These are phyloP conservation scores for Magnolia changhungtana DNA, from an alignment of 164 flowering plant species.

Conservation along the genomic window DNA sequence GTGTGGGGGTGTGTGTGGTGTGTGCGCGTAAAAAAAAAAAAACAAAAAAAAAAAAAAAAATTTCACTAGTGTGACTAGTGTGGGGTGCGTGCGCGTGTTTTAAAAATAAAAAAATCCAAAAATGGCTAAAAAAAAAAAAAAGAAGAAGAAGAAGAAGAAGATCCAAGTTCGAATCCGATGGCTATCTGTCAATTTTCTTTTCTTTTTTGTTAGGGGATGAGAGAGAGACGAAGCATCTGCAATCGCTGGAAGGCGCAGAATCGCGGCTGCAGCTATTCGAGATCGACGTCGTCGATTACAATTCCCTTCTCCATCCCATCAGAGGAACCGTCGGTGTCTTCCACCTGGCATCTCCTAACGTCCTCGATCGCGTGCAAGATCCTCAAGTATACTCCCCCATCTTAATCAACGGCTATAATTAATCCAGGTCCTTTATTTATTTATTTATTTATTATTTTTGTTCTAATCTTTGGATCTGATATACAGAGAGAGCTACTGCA, in stretches of 20 bases:
- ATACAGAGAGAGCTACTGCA: conserved; percentile 56
- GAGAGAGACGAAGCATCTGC: conserved; percentile 62
- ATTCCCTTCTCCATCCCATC: conserved; percentile 62
- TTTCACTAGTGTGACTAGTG: too few relatives aligned
- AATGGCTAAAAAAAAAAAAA: too few relatives aligned
- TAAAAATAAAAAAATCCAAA: too few relatives aligned
- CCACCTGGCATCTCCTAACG: conserved; percentile 90
- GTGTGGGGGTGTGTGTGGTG: too few relatives aligned
- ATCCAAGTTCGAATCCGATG: not conserved
- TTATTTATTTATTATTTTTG: not conserved
- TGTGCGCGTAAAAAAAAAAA: too few relatives aligned
- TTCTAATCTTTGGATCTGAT: not conserved
- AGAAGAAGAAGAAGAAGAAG: too few relatives aligned
- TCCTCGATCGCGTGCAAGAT: conserved; percentile 60
- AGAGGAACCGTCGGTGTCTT: conserved; percentile 66
- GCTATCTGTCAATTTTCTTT: too few relatives aligned
- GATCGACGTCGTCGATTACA: conserved; percentile 75
- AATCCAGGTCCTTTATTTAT: not conserved
- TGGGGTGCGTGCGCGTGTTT: too few relatives aligned
- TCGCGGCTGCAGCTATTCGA: conserved; percentile 72
- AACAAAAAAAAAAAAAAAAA: too few relatives aligned
- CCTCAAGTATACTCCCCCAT: conserved; percentile 45
- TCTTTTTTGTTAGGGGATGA: conserved; percentile 49
- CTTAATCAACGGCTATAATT: not conserved
- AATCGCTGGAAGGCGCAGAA: conserved; percentile 60